Conservation (phyloP, 345 rosid genomes). For the Ricinus communis region DNA sequence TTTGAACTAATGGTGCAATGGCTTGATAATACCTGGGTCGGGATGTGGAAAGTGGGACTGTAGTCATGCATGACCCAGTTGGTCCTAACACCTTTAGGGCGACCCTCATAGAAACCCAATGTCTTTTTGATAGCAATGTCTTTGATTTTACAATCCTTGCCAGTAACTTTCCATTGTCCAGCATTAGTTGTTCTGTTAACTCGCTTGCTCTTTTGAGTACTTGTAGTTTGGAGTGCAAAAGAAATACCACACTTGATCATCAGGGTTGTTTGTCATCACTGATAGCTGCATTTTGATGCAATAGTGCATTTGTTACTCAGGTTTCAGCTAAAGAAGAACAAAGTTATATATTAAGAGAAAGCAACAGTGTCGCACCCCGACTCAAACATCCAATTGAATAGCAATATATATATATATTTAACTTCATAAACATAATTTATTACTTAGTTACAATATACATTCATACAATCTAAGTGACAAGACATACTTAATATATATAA, state of each 20-base stretch:
- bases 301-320: too few relatives aligned
- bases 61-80: conserved; percentile 41
- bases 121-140: conserved; percentile 45
- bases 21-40: conserved; percentile 3
- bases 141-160: conserved; percentile 26
- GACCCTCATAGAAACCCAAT: conserved; percentile 32
- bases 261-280: not conserved
- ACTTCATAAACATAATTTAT: too few relatives aligned
- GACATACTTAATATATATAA: too few relatives aligned
- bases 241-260: conserved; percentile 36
- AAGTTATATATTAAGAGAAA: too few relatives aligned
- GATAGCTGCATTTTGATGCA: too few relatives aligned
- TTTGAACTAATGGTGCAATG: too few relatives aligned
- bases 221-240: conserved; percentile 29
- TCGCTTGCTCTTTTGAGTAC: conserved; percentile 22
- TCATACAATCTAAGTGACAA: too few relatives aligned
- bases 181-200: conserved; percentile 23
- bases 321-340: too few relatives aligned
- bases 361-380: too few relatives aligned
- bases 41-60: conserved; percentile 11
- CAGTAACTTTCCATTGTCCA: conserved; percentile 57
- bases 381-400: too few relatives aligned
- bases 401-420: too few relatives aligned
- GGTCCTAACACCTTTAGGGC: conserved; percentile 14
- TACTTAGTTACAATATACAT: too few relatives aligned